Percentiles rank a stretch among this genome's conserved stretches.
Conservation (phyloP, 257 asterid genomes). For the Fraxinus excelsior region DNA sequence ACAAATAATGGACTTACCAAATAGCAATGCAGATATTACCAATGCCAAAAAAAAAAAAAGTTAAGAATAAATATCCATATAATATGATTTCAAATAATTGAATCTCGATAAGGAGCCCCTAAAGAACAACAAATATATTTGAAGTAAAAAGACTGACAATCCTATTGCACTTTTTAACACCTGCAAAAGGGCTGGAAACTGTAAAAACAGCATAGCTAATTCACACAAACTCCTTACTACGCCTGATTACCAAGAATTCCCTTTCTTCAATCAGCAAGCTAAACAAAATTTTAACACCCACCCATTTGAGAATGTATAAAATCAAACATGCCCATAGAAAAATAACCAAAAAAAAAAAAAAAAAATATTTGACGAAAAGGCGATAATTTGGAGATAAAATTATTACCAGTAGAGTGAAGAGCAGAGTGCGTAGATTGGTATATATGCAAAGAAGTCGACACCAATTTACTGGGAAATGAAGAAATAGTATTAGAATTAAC, state of each 20-base stretch:
- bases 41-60: background rate
- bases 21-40: constrained; percentile 6
- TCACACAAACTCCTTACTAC: constrained; percentile 3
- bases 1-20: background rate
- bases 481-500: constrained; percentile 16
- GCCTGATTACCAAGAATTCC: background rate
- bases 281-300: background rate
- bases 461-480: constrained; percentile 30
- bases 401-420: constrained; percentile 45
- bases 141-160: background rate
- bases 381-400: constrained; percentile 4
- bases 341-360: background rate
- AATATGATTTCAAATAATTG: background rate
- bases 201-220: constrained; percentile 3
- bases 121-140: background rate
- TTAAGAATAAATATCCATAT: background rate
- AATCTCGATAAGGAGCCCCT: background rate
- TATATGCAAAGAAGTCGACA: constrained; percentile 25
- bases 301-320: background rate
- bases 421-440: constrained; percentile 30
- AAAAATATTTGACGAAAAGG: too few species aligned
- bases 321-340: background rate
- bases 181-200: background rate
- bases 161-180: background rate
- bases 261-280: background rate